phyloP scores from a whole-genome alignment of 2,329 filamentous ascomycete genomes.

The Didymellaceae sp. region DNA sequence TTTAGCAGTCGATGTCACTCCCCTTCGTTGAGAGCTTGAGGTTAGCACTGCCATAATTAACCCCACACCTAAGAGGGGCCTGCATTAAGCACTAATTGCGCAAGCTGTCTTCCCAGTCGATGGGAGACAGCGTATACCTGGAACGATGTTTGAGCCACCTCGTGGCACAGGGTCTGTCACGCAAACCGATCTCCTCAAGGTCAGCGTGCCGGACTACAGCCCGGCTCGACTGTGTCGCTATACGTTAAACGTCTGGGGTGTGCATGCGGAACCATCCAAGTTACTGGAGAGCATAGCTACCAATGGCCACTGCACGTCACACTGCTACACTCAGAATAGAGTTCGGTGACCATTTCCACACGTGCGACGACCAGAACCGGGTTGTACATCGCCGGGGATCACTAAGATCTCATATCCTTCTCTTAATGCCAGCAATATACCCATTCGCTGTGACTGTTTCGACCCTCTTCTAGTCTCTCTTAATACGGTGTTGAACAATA shows the following conservation, averaged over 20 bases:
- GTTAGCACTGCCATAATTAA: not conserved
- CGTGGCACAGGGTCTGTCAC: constrained; percentile 18
- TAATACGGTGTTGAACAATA: constrained; percentile 10
- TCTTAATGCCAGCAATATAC: constrained; percentile 24
- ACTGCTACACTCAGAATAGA: constrained; percentile 18
- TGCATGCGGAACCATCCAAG: constrained; percentile 23
- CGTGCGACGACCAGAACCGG: constrained; percentile 18
- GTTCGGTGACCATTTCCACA: constrained; percentile 21
- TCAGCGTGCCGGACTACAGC: constrained; percentile 18
- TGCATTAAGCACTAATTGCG: not conserved
- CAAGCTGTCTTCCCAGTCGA: not conserved
- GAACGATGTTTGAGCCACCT: constrained; percentile 4
- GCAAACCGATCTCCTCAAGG: constrained; percentile 4
- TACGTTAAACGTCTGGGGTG: constrained; percentile 33
- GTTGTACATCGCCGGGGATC: constrained; percentile 17
- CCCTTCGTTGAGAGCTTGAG: not conserved
- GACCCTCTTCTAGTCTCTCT: constrained; percentile 14
- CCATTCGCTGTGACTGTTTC: constrained; percentile 6
- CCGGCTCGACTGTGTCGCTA: constrained; percentile 16
- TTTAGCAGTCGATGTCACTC: not conserved
- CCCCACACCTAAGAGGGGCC: not conserved
- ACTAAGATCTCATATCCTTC: constrained; percentile 1
- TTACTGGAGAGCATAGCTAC: constrained; percentile 10
- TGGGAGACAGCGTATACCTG: not conserved
- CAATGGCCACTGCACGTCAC: constrained; percentile 16